phyloP scores from a whole-genome alignment of 148 eudicot species.

The Cornus kousa region DNA sequence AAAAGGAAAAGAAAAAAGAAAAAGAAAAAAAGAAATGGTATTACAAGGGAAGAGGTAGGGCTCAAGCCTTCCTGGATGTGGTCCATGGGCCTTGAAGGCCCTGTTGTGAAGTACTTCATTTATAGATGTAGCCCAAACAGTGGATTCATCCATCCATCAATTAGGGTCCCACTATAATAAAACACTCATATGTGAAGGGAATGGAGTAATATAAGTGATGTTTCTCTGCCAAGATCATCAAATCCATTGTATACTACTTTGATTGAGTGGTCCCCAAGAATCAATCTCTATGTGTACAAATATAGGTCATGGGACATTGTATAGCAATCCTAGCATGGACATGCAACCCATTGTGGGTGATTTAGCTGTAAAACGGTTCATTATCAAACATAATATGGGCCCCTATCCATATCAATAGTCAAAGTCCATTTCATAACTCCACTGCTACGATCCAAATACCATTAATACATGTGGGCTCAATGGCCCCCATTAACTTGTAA shows the following conservation, averaged over 20 bases:
- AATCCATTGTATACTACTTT: too few species aligned
- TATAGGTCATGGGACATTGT: neutral
- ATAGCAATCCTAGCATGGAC: neutral
- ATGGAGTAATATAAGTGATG: neutral
- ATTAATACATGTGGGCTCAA: neutral
- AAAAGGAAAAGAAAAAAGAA: too few species aligned
- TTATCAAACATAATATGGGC: neutral
- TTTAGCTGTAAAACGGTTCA: too few species aligned
- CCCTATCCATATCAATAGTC: neutral
- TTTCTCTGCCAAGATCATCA: neutral
- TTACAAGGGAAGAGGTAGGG: neutral
- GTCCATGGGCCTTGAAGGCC: neutral
- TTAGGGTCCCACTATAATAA: neutral
- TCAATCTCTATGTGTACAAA: neutral
- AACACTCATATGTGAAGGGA: too few species aligned
- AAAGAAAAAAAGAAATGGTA: too few species aligned
- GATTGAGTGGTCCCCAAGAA: neutral
- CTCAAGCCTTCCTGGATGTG: neutral
- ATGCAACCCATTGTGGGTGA: neutral
- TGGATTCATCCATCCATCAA: too few species aligned
- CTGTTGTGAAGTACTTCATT: neutral
- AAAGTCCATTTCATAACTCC: neutral
- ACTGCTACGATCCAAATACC: neutral
- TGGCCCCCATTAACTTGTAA: neutral
- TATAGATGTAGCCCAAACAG: neutral